phyloP scores from a whole-genome alignment of 345 rosid genomes.

The Ceriops zippeliana region DNA sequence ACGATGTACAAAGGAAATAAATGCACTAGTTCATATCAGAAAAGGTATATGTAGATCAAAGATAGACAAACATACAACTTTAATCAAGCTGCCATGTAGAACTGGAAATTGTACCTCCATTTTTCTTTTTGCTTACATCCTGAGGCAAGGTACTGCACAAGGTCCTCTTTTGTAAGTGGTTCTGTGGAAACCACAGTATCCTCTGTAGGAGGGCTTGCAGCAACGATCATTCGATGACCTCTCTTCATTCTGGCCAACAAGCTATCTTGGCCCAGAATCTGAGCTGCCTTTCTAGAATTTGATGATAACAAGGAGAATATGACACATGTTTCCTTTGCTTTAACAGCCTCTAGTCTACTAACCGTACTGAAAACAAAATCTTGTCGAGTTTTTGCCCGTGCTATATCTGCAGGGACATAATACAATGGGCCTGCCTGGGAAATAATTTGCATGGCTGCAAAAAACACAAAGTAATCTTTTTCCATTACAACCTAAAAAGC shows the following conservation, averaged over 20 bases:
- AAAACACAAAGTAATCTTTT: not conserved
- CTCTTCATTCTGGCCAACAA: conserved; percentile 34
- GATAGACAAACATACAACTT: not conserved
- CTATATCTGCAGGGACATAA: conserved; percentile 34
- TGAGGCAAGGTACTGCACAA: conserved; percentile 82
- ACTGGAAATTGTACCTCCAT: conserved; percentile 57
- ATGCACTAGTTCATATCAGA: no score
- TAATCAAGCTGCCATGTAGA: not conserved
- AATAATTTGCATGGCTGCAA: conserved; percentile 57
- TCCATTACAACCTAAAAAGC: not conserved
- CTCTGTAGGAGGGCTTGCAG: conserved; percentile 92
- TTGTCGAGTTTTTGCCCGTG: conserved; percentile 28
- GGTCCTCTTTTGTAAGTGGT: conserved; percentile 93
- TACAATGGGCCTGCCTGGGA: conserved; percentile 47
- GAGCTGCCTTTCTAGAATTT: conserved; percentile 27
- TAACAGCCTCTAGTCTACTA: conserved; percentile 31
- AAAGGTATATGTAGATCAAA: no score
- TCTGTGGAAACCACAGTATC: conserved; percentile 65
- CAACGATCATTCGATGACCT: conserved; percentile 51
- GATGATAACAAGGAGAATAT: conserved; percentile 36
- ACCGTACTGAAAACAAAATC: conserved; percentile 23
- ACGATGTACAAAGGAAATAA: no score
- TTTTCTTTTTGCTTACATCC: conserved; percentile 93
- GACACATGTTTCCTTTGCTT: conserved; percentile 32
- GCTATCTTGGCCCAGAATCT: conserved; percentile 22